A percentile compares a stretch with the other conserved stretches of the same genome.
Conservation (phyloP, 2,329 filamentous ascomycete genomes). For the Trichophaea hybrida region DNA sequence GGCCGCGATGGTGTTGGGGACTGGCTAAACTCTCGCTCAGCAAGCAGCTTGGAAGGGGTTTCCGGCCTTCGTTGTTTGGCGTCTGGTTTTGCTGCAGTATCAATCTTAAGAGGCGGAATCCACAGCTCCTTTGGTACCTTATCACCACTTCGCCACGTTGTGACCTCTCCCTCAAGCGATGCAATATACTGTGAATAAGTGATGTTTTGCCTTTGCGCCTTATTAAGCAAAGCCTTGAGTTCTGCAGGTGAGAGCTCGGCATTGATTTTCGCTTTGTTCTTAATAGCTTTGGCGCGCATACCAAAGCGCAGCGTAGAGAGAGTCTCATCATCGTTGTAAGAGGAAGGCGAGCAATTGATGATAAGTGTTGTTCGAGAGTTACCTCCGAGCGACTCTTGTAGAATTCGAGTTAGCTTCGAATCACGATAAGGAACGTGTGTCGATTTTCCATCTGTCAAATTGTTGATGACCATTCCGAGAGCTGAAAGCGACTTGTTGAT, state of each 20-base stretch:
- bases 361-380: conserved; percentile 97
- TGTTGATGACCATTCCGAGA: conserved; percentile 97
- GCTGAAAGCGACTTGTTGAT: conserved; percentile 99
- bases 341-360: conserved; percentile 97
- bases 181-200: conserved; percentile 79
- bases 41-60: conserved; percentile 43
- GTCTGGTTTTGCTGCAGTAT: conserved; percentile 34
- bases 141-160: conserved; percentile 77
- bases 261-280: conserved; percentile 99
- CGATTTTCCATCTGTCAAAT: conserved; percentile 91
- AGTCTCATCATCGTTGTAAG: conserved; percentile 94
- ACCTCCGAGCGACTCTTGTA: conserved; percentile 93
- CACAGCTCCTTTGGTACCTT: conserved; percentile 77
- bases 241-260: conserved; percentile 91
- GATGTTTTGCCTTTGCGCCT: conserved; percentile 76
- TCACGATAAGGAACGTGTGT: conserved; percentile 93
- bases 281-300: conserved; percentile 93
- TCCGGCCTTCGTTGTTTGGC: conserved; percentile 41
- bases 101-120: conserved; percentile 51
- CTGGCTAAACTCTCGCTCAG: conserved; percentile 35
- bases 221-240: conserved; percentile 82
- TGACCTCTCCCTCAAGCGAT: conserved; percentile 69
- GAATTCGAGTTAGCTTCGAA: conserved; percentile 89
- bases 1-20: conserved; percentile 33
- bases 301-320: conserved; percentile 84